Conservation (phyloP, 2,329 filamentous ascomycete genomes). For the Xylariaceae sp. region DNA sequence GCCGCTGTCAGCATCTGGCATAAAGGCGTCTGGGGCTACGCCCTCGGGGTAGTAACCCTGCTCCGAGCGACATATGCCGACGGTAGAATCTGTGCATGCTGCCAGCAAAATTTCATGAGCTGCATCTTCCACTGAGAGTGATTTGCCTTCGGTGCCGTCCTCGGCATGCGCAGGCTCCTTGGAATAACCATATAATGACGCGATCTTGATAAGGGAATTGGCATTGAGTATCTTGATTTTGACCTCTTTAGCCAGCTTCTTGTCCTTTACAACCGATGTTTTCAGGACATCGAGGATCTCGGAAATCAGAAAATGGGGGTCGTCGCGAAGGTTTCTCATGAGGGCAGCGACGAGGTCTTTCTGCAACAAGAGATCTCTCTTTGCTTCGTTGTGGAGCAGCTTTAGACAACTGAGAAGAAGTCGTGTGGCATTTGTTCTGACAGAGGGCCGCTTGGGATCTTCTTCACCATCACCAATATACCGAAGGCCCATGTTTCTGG, state of each 20-base stretch:
- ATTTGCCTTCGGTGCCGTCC: conserved; percentile 37
- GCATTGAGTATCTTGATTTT: conserved; percentile 75
- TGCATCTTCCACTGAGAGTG: conserved; percentile 54
- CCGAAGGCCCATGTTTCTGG: conserved; percentile 72
- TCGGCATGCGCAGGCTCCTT: conserved; percentile 35
- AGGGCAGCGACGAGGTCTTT: conserved; percentile 63
- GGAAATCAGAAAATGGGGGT: conserved; percentile 66
- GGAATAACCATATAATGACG: conserved; percentile 62
- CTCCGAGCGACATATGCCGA: conserved; percentile 70
- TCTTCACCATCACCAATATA: conserved; percentile 54
- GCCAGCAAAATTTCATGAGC: conserved; percentile 71
- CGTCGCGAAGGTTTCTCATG: conserved; percentile 70
- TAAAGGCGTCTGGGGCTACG: conserved; percentile 47
- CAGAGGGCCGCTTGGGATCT: conserved; percentile 65
- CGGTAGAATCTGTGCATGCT: conserved; percentile 66
- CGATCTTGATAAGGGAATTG: conserved; percentile 65
- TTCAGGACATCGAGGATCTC: conserved; percentile 70
- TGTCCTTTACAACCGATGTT: conserved; percentile 66
- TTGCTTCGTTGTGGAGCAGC: conserved; percentile 69
- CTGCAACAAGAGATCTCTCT: conserved; percentile 77
- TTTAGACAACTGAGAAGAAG: conserved; percentile 76
- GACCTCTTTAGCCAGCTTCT: conserved; percentile 62
- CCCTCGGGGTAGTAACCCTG: conserved; percentile 80
- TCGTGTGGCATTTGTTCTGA: conserved; percentile 75
- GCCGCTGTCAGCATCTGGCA: conserved; percentile 38